These are phyloP conservation scores for Rhododendron griersonianum DNA, from an alignment of 148 eudicot species.

Conservation along the genomic window DNA sequence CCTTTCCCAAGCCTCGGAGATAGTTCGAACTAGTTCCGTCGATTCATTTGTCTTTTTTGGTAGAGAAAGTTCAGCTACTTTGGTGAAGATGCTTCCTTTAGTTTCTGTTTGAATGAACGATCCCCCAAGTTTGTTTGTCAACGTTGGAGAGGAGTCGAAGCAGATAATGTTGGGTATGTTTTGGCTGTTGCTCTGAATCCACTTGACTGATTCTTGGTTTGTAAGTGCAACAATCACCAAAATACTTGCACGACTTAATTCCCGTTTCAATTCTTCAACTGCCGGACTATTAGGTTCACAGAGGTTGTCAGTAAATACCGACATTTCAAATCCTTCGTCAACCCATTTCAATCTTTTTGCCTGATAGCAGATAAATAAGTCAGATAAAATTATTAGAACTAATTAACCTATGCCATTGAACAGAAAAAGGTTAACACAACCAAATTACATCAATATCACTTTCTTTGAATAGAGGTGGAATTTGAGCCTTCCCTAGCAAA, in stretches of 20 bases:
- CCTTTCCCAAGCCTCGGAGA: conserved; percentile 79
- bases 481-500: neutral
- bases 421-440: neutral
- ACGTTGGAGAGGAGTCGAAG: conserved; percentile 63
- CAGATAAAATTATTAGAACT: neutral
- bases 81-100: conserved; percentile 34
- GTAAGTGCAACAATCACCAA: conserved; percentile 67
- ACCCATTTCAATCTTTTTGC: conserved; percentile 80
- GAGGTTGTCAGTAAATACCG: conserved; percentile 52
- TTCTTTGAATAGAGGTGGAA: neutral
- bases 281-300: conserved; percentile 15
- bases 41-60: conserved; percentile 33
- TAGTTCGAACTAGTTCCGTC: conserved; percentile 41
- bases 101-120: conserved; percentile 23
- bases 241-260: conserved; percentile 46
- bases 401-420: neutral
- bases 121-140: conserved; percentile 82
- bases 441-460: neutral
- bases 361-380: conserved; percentile 28
- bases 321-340: conserved; percentile 74
- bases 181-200: conserved; percentile 45
- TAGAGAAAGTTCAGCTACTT: conserved; percentile 27
- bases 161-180: conserved; percentile 63
- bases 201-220: conserved; percentile 51
- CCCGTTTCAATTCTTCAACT: conserved; percentile 28